Base-by-base conservation (phyloP, 2,329 filamentous ascomycete species). In the Exophiala viscosa region DNA sequence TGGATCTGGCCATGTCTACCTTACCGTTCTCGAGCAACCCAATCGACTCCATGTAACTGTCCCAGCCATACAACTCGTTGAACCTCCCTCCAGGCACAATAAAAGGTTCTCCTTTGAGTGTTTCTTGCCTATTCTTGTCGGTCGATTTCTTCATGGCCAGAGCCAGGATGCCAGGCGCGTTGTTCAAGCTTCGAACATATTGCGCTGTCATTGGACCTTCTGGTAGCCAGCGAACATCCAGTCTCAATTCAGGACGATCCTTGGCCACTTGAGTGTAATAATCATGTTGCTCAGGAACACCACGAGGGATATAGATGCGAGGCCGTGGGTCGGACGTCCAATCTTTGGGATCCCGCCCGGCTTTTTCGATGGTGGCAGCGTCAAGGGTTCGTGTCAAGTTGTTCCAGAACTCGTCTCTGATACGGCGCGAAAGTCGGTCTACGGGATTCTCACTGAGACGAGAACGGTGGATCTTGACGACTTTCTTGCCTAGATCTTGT, bases 11-110 rank as follows among this genome's bases (percentile, higher is more conserved):
- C 50, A 97, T 75, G 64, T 96, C 84, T 17, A 90, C 84, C 54
- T 88, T 85, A 67, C 93, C 88, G 66, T 92, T 90, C 62, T 90
- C 83, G 54, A 97, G 76, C 53, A 99, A 79, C 14, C 93, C 93
- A 2, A 97, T 77, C 4, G 92, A 93, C 69, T 92, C 89, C 90
- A 99, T 97, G 76, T 97, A 99, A 69, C 90, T 96, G 72, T 99
- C 93, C 93, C 93, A 99, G 42, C 92, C 92, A 68, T 99, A 99
- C 17, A 99, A 74, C 70, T 99, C 93, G 71, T 99, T 99, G 83
- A 99, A 99, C 28, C 93, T 84, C 18, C 93, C 93, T 54, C 93
- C 93, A 0, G 93, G 93, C 2, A 99, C 93, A n/a, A 97, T 90
- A 64, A 97, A 99, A 0, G 93, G 92, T 53, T 95, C 78, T 2